Evolutionary conservation across 2,329 filamentous ascomycete species (phyloP).

Genomic region (Colletotrichum tofieldiae): DNA sequence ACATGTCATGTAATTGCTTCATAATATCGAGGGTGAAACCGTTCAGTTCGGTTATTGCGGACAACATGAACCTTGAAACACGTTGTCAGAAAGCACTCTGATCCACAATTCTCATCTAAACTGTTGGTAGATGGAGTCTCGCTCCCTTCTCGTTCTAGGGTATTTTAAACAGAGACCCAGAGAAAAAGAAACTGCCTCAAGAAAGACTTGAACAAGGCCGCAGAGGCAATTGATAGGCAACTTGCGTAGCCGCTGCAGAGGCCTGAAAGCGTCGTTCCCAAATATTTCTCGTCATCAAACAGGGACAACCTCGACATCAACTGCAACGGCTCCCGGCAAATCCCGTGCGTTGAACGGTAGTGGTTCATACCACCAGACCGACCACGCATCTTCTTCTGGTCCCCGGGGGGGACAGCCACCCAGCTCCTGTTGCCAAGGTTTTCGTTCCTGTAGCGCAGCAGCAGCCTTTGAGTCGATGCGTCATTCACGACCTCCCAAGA

Average conservation of each 20-base stretch:
- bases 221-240: not conserved
- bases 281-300: not conserved
- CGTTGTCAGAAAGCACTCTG: not conserved
- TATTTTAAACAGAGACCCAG: not conserved
- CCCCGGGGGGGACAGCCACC: not conserved
- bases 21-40: not conserved
- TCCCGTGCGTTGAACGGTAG: slow-evolving; percentile 1
- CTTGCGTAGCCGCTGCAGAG: not conserved
- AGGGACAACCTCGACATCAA: slow-evolving; percentile 1
- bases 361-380: slow-evolving; percentile 14
- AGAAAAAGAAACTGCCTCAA: not conserved
- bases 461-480: not conserved
- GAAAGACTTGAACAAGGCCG: not conserved
- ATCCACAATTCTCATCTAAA: not conserved
- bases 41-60: not conserved
- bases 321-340: not conserved
- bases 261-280: not conserved
- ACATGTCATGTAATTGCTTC: not conserved
- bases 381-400: not conserved
- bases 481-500: slow-evolving; percentile 1
- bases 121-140: not conserved
- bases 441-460: slow-evolving; percentile 11
- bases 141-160: not conserved
- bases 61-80: not conserved
- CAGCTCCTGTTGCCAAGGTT: not conserved